Base-by-base conservation (phyloP, 2,329 filamentous ascomycete species). In the Aspergillus texensis region DNA sequence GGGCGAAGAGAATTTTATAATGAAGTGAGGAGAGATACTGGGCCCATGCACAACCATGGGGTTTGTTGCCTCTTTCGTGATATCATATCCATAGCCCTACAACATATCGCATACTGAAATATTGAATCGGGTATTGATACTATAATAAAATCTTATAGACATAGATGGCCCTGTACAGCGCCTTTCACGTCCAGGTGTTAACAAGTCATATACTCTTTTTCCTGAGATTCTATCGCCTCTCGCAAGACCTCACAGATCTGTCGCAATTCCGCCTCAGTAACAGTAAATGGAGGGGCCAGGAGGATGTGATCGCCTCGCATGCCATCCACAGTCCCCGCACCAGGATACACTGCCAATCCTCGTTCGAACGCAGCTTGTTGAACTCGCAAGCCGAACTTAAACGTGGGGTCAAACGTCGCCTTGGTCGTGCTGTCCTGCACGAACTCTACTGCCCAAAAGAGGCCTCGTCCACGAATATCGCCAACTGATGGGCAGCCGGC, bases 391-490 rank as follows among this genome's bases (percentile, higher is more conserved):
- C 36, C 57, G 30, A 59, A 46, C 30, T 26, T 59, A 14, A 50
- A n/a, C 19, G 57, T 24, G 4, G 52, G 52, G n/a, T 46, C 50
- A 28, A 62, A 62, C 2, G 41, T 11, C n/a, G 16, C 34, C 24
- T 60, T 54, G 26, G 45, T 28, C 6, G 41, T 4, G 46, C 39
- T 55, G 21, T 60, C 36, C 3, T 36, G 45, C 26, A 60, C 58
- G 39, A 60, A 60, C 58, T 55, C 58, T 3, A 60, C 58, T 4
- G 60, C 60, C 60, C 60, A 61, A 45, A 61, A 61, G 9, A 61
- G 41, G 19, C 60, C 60, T 10, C 53, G 54, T 2, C 60, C 60
- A 26, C 54, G 54, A 12, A 57, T 52, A 26, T 61, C 43, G 3
- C 60, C 60, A 19, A 61, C 54, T 10, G 41, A 41, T 4, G 14